Conservation (phyloP, 805 yeast genomes). For the Starmerella asiatica region DNA sequence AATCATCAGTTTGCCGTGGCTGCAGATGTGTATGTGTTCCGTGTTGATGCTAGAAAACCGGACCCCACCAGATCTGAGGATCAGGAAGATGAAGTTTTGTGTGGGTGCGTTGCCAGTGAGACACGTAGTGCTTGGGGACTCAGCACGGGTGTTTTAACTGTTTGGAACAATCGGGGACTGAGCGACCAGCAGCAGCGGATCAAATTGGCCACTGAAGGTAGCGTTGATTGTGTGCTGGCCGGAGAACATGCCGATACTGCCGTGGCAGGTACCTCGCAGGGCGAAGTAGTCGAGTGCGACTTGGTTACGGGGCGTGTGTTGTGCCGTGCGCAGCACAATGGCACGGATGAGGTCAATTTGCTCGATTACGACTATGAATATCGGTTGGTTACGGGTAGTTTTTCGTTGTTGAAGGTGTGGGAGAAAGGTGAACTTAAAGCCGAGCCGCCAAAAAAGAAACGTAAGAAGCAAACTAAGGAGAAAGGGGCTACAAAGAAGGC, state of each 20-base stretch:
- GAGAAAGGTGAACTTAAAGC: constrained; percentile 22
- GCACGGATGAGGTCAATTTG: constrained; percentile 35
- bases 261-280: constrained; percentile 55
- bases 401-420: constrained; percentile 77
- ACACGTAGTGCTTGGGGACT: constrained; percentile 65
- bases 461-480: constrained; percentile 6
- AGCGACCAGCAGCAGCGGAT: constrained; percentile 68
- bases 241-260: constrained; percentile 30
- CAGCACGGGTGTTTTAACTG: constrained; percentile 79
- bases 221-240: constrained; percentile 54
- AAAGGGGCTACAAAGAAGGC: neutral
- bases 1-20: constrained; percentile 66
- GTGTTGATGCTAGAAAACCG: constrained; percentile 66
- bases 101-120: constrained; percentile 53
- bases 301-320: constrained; percentile 48
- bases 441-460: constrained; percentile 3
- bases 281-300: constrained; percentile 55
- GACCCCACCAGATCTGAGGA: constrained; percentile 54
- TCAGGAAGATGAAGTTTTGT: constrained; percentile 84
- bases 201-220: constrained; percentile 47
- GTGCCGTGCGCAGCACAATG: constrained; percentile 53
- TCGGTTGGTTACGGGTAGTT: constrained; percentile 66
- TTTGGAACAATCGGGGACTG: constrained; percentile 58
- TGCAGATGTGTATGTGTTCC: constrained; percentile 71
- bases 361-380: constrained; percentile 73